phyloP scores from a whole-genome alignment of 2,329 filamentous ascomycete species.

The Pseudocercospora fuligena region DNA sequence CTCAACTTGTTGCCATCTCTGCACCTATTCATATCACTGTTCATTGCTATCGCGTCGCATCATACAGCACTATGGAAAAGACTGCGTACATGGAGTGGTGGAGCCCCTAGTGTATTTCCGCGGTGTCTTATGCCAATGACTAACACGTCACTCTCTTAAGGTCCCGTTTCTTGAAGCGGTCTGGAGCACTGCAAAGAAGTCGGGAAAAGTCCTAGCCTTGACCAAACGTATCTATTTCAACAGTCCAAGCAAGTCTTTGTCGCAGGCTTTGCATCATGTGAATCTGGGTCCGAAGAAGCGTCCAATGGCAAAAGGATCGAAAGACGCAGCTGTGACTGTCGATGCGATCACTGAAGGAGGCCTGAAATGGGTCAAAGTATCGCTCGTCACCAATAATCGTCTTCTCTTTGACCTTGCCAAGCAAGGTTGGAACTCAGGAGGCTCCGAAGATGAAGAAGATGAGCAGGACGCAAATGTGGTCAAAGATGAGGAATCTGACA shows the following conservation, averaged over 20 bases:
- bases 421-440: conserved; percentile 64
- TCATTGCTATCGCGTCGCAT: background rate
- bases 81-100: background rate
- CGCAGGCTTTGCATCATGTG: conserved; percentile 33
- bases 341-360: conserved; percentile 69
- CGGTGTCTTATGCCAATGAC: background rate
- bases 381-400: conserved; percentile 66
- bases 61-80: background rate
- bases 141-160: background rate
- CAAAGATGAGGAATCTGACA: conserved; percentile 54
- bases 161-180: conserved; percentile 67
- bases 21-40: background rate
- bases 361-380: conserved; percentile 70
- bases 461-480: conserved; percentile 34
- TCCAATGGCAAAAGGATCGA: conserved; percentile 21
- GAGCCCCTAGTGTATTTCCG: background rate
- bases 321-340: conserved; percentile 51
- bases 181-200: conserved; percentile 66
- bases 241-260: conserved; percentile 30
- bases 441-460: conserved; percentile 50
- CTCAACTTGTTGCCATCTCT: background rate
- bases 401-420: conserved; percentile 72
- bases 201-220: conserved; percentile 61
- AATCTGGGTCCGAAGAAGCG: conserved; percentile 34
- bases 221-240: conserved; percentile 59